Conservation (phyloP, 306 rosid species). For the cucumber (Cucumis sativus) region DNA sequence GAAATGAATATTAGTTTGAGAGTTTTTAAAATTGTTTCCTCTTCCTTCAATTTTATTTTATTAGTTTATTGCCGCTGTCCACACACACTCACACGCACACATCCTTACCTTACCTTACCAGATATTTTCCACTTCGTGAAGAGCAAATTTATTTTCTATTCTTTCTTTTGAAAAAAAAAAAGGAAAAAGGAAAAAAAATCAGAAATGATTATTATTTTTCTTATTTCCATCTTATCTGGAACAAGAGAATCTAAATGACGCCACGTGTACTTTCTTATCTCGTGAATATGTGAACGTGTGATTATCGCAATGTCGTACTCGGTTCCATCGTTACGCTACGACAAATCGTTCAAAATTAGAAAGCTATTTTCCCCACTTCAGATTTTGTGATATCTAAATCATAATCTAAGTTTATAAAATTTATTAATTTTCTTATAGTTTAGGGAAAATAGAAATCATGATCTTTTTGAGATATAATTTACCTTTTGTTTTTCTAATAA, state of each 20-base stretch:
- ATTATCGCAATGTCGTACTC: background rate
- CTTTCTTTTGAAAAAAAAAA: background rate
- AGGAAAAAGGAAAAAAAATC: background rate
- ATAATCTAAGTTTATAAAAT: background rate
- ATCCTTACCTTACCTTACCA: no score
- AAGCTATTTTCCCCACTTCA: background rate
- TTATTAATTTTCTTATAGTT: background rate
- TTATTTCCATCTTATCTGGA: background rate
- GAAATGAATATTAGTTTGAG: background rate
- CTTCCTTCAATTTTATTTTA: background rate
- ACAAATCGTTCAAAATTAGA: background rate
- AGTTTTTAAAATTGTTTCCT: background rate
- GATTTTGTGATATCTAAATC: background rate
- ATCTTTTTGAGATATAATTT: no score
- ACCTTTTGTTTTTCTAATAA: no score
- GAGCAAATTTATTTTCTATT: background rate
- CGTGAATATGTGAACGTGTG: background rate
- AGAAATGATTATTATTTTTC: background rate
- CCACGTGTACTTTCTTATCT: slow-evolving; percentile 9
- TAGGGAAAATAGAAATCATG: background rate
- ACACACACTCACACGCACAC: background rate
- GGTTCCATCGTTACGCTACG: background rate
- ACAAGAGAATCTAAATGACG: background rate
- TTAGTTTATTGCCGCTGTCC: background rate
- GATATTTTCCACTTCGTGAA: background rate